Evolutionary conservation across 169 alveolate species (phyloP), one percentile per base, ranked within the genome.

Genomic region (Cryptosporidium ryanae): DNA sequence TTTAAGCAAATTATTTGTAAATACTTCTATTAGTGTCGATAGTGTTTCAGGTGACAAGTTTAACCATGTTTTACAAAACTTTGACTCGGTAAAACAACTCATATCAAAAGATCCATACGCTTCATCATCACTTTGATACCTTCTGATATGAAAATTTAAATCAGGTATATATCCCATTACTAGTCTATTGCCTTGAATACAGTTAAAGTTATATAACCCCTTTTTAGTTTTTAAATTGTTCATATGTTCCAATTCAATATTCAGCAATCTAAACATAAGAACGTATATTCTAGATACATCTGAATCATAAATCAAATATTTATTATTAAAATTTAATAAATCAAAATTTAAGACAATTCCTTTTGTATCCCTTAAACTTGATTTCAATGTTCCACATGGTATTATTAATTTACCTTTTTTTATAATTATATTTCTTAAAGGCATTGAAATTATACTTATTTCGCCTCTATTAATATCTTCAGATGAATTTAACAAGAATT

Each of bases 1-100:
- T 10, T 27, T 43, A 23, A 76, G 21, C 27, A 76, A 25, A 50
- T 76, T 76, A 13, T 59, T 54, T 32, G 71, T 27, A 29, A 76
- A 76, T 10, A 27, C 59, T 2, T 32, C 31, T 21, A 76, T 21
- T 6, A 76, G 31, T 15, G 43, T 21, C 12, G 31, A 21, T 15
- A 34, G 4, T 43, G 25, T 29, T 52, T 44, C 44, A 15, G 87
- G 87, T 21, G 29, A 38, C 34, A 76, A 61, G 10, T 61, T 17
- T 8, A 76, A 7, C 71, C 43, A 49, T 4, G 52, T 17, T 10
- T 59, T 61, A 13, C 1, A 17, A 4, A 23, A 34, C 29, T 25
- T 68, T 18, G 87, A 76, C 15, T 34, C 71, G 17, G 59, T 44
- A 32, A 76, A 76, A 48, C 87, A 76, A 61, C 68, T 61, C 71